Conservation (phyloP, 495 filamentous ascomycete genomes). For the Bacidia gigantensis region DNA sequence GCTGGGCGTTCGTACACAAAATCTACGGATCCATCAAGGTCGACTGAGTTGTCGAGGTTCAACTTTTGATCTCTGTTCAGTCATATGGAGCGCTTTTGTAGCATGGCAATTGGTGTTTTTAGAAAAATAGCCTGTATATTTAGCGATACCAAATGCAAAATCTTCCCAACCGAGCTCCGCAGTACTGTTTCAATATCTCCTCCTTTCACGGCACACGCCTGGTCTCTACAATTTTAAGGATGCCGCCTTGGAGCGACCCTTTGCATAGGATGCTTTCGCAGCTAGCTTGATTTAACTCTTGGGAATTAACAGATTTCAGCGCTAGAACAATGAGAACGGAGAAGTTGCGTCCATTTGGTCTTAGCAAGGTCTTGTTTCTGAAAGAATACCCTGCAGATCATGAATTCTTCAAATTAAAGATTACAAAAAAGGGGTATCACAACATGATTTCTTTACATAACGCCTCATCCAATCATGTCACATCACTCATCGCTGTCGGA, state of each 20-base stretch:
- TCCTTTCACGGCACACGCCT: too few species aligned
- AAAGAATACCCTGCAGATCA: too few species aligned
- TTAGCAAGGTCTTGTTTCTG: not conserved
- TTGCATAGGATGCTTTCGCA: too few species aligned
- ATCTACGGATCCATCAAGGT: slow-evolving; percentile 96
- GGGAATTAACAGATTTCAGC: too few species aligned
- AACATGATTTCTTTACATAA: not conserved
- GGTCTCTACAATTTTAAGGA: too few species aligned
- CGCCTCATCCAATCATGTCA: not conserved
- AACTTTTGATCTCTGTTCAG: not conserved
- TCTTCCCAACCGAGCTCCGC: too few species aligned
- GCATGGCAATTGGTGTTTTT: not conserved
- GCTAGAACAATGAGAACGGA: too few species aligned
- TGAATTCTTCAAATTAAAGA: not conserved
- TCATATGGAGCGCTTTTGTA: not conserved
- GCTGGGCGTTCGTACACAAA: slow-evolving; percentile 82
- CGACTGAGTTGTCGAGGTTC: slow-evolving; percentile 39
- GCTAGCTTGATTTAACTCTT: too few species aligned
- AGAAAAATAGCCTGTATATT: not conserved
- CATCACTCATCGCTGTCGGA: not conserved
- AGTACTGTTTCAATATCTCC: too few species aligned
- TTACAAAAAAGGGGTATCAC: not conserved
- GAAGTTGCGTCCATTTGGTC: too few species aligned
- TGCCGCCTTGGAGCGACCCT: too few species aligned
- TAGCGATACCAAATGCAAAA: too few species aligned